These are phyloP conservation scores for Aspergillus nidulans DNA, from an alignment of 495 filamentous ascomycete genomes.

Conservation along the genomic window DNA sequence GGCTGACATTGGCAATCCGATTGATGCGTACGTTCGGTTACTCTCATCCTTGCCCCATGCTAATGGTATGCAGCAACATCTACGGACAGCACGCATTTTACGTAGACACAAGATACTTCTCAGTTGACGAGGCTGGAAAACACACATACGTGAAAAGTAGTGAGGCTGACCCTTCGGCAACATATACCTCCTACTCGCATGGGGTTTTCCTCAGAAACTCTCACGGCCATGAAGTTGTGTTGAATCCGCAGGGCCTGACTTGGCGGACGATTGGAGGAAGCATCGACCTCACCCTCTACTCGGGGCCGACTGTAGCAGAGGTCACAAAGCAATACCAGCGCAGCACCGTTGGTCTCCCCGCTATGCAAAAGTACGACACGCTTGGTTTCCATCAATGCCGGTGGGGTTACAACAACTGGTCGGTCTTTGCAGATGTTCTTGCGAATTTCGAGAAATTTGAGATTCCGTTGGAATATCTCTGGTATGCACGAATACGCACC, in stretches of 20 bases:
- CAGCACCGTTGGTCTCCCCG: conserved; percentile 54
- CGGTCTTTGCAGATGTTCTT: conserved; percentile 49
- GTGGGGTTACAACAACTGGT: conserved; percentile 63
- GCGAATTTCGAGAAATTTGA: conserved; percentile 54
- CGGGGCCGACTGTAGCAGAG: conserved; percentile 52
- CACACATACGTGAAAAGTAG: conserved; percentile 51
- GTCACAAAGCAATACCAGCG: conserved; percentile 55
- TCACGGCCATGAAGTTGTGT: conserved; percentile 71
- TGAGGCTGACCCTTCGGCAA: conserved; percentile 46
- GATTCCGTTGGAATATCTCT: conserved; percentile 65
- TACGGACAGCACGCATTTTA: conserved; percentile 63
- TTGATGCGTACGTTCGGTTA: conserved; percentile 41
- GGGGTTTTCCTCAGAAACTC: conserved; percentile 61
- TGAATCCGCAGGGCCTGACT: conserved; percentile 61
- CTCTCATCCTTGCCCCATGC: neutral
- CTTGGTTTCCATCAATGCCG: conserved; percentile 64
- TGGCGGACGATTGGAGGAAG: conserved; percentile 68
- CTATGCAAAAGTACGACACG: conserved; percentile 60
- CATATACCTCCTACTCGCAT: conserved; percentile 59
- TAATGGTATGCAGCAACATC: conserved; percentile 40
- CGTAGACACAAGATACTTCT: conserved; percentile 61
- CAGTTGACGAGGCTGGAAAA: conserved; percentile 47
- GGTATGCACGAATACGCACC: conserved; percentile 34
- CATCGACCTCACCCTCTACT: conserved; percentile 60
- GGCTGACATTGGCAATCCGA: conserved; percentile 61